Evolutionary conservation across 192 early-diverging fungal species (phyloP).

Genomic region (Nowakowskiella sp.): DNA sequence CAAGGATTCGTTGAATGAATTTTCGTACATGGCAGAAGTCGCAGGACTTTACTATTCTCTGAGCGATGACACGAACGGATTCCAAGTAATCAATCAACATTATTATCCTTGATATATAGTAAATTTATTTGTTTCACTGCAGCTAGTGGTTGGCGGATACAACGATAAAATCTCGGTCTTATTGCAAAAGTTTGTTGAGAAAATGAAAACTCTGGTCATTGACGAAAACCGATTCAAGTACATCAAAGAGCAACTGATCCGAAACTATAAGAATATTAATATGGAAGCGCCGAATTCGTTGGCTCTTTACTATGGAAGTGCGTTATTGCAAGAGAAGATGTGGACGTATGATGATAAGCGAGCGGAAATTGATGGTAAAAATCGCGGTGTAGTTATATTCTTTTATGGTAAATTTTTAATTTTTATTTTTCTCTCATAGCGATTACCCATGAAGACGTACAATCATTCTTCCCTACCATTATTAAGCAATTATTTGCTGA

Average conservation of each 20-base stretch:
- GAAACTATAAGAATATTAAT: conserved; percentile 69
- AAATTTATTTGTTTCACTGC: too few relatives aligned
- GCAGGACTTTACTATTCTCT: conserved; percentile 77
- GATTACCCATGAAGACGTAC: conserved; percentile 65
- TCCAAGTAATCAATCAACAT: conserved; percentile 22
- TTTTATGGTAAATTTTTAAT: background rate
- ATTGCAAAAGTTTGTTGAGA: conserved; percentile 59
- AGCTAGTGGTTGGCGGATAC: conserved; percentile 70
- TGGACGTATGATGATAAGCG: conserved; percentile 77
- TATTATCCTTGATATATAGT: too few relatives aligned
- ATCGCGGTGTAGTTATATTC: background rate
- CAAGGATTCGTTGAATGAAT: conserved; percentile 77
- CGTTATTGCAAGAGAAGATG: conserved; percentile 67
- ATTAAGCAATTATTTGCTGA: conserved; percentile 64
- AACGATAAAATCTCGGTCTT: conserved; percentile 77
- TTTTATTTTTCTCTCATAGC: conserved; percentile 11
- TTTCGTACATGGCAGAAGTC: conserved; percentile 82
- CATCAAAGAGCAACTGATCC: conserved; percentile 68
- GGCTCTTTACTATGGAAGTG: conserved; percentile 64
- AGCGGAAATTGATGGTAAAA: conserved; percentile 46
- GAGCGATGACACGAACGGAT: conserved; percentile 55
- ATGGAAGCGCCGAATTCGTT: conserved; percentile 74
- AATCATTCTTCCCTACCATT: conserved; percentile 66
- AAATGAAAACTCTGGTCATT: conserved; percentile 56
- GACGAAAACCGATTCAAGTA: conserved; percentile 66